Evolutionary conservation across 176 grass and related monocot species (phyloP), one percentile per base, ranked within the genome.

Genomic region (Triticum monococcum): DNA sequence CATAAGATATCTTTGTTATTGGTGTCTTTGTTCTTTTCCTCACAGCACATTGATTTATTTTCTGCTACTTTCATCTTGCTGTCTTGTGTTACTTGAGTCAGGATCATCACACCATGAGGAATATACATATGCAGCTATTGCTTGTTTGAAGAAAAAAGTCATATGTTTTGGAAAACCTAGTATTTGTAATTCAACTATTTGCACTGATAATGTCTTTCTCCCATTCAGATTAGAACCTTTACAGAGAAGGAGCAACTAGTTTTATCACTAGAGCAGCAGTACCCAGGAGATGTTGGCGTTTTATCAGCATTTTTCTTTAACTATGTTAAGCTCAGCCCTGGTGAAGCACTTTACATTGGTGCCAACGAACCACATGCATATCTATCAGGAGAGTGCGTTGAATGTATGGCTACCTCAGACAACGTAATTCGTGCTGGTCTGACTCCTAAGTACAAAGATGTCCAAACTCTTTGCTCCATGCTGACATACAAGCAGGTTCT

Each of bases 321-420:
- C 68, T 93, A 95, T 56, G 77, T 98, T 28, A 98, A 86, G 84
- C 92, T 98, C 24, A 90, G 30, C 36, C 95, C 95, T 31, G 95
- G 95, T 1, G 95, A 98, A 87, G 95, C 92, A 13, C 76, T 98
- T 18, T 93, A 95, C 68, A 86, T 98, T 78, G 86, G 87, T 45
- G 82, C 95, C 12, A 95, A 98, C 76, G 95, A 98, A 77, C 95
- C 93, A 73, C 95, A 98, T 83, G 95, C 95, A 38, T 98, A 98
- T 78, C 81, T 98, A 11, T 98, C 87, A 3, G 95, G 95, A 23
- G 95, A 98, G 77, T 98, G 95, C 38, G 71, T 98, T 3, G 95
- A 98, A 81, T 98, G 95, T 56, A 98, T 98, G 95, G 95, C 95
- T 23, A 91, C 95, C 18, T 98, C 95, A 32, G 95, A 98, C 59